Evolutionary conservation across 163 green algal species (phyloP).

Genomic region (Smithsoniella earleae): DNA sequence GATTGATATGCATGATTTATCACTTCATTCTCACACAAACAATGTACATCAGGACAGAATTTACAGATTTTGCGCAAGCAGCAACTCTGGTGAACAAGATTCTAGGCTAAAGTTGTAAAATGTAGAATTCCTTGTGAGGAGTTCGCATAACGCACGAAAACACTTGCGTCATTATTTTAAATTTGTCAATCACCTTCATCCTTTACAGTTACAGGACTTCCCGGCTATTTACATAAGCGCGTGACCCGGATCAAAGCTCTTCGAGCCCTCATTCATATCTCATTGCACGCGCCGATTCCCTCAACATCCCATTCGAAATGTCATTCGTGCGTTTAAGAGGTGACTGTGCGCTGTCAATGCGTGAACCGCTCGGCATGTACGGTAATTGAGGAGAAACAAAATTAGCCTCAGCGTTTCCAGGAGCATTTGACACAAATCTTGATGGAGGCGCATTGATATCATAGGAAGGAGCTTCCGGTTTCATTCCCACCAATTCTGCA

Average conservation of each 20-base stretch:
- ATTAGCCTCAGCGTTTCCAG: neutral
- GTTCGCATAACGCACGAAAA: neutral
- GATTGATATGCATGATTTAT: neutral
- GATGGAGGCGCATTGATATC: neutral
- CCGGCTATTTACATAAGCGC: too few relatives aligned
- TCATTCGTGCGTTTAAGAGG: neutral
- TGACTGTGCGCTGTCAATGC: neutral
- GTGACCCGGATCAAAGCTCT: too few relatives aligned
- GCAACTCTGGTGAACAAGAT: neutral
- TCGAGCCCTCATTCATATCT: too few relatives aligned
- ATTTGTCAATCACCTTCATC: too few relatives aligned
- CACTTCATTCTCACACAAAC: too few relatives aligned
- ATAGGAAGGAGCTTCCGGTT: neutral
- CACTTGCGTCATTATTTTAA: neutral
- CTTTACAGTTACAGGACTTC: too few relatives aligned
- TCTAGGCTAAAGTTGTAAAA: neutral
- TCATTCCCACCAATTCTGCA: constrained; percentile 14
- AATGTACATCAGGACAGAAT: too few relatives aligned
- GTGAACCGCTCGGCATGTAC: neutral
- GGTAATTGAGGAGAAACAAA: neutral
- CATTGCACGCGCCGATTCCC: neutral
- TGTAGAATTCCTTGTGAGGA: neutral
- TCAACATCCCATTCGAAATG: neutral
- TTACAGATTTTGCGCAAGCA: neutral
- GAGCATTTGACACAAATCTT: neutral